Conservation (phyloP, 2,329 filamentous ascomycete species). For the Tolypocladium guangdongense region DNA sequence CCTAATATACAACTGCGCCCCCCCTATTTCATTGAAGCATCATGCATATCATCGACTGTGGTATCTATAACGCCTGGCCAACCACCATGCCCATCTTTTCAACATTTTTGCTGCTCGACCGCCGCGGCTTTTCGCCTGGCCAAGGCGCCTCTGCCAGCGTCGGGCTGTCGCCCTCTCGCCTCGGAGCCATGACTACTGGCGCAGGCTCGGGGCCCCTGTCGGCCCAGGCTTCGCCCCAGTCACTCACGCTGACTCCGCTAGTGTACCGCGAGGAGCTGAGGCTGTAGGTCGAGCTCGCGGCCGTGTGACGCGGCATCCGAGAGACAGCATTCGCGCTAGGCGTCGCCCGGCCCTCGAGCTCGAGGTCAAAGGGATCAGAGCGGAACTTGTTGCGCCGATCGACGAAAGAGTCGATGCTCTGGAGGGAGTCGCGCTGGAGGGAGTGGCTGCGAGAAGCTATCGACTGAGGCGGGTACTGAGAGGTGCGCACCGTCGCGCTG, state of each 20-base stretch:
- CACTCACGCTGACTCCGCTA: slow-evolving; percentile 37
- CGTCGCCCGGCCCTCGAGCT: slow-evolving; percentile 21
- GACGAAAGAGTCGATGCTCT: slow-evolving; percentile 31
- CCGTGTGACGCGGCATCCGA: slow-evolving; percentile 9
- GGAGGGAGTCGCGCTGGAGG: slow-evolving; percentile 26
- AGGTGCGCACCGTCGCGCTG: slow-evolving; percentile 13
- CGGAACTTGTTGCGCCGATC: slow-evolving; percentile 44
- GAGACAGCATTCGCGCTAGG: slow-evolving; percentile 9
- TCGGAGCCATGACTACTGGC: neutral
- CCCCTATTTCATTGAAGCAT: neutral
- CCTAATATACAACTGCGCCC: neutral
- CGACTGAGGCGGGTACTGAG: slow-evolving; percentile 16
- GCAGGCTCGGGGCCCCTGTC: neutral
- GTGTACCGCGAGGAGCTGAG: slow-evolving; percentile 34
- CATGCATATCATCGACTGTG: neutral
- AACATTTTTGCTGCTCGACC: neutral
- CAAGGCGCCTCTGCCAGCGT: neutral
- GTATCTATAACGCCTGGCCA: neutral
- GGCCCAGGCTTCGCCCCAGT: slow-evolving; percentile 18
- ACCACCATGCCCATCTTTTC: neutral
- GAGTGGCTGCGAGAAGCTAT: slow-evolving; percentile 21
- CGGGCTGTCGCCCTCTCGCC: slow-evolving; percentile 16
- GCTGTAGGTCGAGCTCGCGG: slow-evolving; percentile 23
- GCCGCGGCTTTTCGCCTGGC: neutral
- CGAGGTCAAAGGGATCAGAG: slow-evolving; percentile 56